Evolutionary conservation across 1,139 yeast genomes (phyloP).

Genomic region (Kodamaea alishanica): DNA sequence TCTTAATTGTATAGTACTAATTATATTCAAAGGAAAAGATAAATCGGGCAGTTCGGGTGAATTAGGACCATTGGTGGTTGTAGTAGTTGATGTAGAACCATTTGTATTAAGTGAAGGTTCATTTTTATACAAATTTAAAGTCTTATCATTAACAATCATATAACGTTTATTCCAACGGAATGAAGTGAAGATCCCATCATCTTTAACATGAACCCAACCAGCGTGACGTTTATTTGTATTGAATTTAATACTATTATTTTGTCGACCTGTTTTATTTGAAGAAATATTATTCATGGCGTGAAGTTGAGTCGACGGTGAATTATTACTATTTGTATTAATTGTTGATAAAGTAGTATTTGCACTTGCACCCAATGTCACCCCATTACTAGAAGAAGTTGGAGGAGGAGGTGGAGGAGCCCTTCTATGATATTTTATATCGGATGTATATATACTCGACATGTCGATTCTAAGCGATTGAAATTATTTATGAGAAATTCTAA

Average conservation of each 20-base stretch:
- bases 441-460: conserved; percentile 48
- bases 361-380: conserved; percentile 5
- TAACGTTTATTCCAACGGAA: conserved; percentile 91
- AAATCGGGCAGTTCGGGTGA: conserved; percentile 31
- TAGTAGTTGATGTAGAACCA: conserved; percentile 2
- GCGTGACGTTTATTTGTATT: conserved; percentile 33
- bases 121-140: conserved; percentile 69
- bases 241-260: conserved; percentile 13
- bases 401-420: conserved; percentile 37
- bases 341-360: conserved; percentile 7
- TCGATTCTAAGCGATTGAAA: neutral
- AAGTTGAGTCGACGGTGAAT: neutral
- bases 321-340: conserved; percentile 1
- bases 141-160: conserved; percentile 70
- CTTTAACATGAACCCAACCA: conserved; percentile 92
- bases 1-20: conserved; percentile 37
- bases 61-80: conserved; percentile 8
- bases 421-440: conserved; percentile 45
- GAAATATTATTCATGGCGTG: neutral
- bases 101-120: conserved; percentile 37
- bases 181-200: conserved; percentile 76
- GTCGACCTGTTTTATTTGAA: neutral
- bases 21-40: conserved; percentile 39
- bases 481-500: no score
- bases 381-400: conserved; percentile 27